Evolutionary conservation across 2,329 filamentous ascomycete species (phyloP), one percentile per base, ranked within the genome.

Genomic region (Paradendryphiella salina): DNA sequence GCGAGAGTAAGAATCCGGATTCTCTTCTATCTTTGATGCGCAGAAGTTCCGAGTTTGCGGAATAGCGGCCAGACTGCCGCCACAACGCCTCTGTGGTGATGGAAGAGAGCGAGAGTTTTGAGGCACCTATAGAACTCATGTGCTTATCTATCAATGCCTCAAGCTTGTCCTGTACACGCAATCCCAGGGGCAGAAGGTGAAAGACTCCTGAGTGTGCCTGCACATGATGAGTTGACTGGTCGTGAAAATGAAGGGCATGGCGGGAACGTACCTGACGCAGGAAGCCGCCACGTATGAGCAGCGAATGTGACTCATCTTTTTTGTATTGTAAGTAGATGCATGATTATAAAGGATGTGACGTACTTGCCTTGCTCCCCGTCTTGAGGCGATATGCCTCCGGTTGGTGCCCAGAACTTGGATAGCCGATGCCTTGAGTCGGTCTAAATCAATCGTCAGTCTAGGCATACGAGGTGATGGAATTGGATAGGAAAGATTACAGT

Each of bases 121-220:
- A 93, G 14, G 91, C 91, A 13, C 87, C 88, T 82, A 94, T 75
- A 28, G 80, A 82, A 44, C 79, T 78, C 94, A 99, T 99, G 69
- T 96, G 85, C 67, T 88, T 89, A 69, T 96, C 92, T 60, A 99
- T 87, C 9, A 97, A 76, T 9, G 76, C 76, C 67, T 96, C 91
- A 23, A 97, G 78, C 72, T 97, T 99, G 43, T 90, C 83, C 65
- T 96, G 91, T 0, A 97, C 90, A 21, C 90, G 83, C 23, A 90
- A 80, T 0, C 94, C 94, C 0, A 99, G 76, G 0, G 94, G 94
- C 1, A 99, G 80, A 67, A 96, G 81, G 66, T 99, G 94, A 64
- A 96, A 99, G 29, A 97, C 85, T 21, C 94, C 94, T 6, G 92
- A 85, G 69, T 96, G 88, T 15, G 90, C 86, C 85, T 91, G 64